Evolutionary conservation across 192 early-diverging fungal genomes (phyloP), one percentile per base, ranked within the genome.

Genomic region (Backusella tarrabulga): DNA sequence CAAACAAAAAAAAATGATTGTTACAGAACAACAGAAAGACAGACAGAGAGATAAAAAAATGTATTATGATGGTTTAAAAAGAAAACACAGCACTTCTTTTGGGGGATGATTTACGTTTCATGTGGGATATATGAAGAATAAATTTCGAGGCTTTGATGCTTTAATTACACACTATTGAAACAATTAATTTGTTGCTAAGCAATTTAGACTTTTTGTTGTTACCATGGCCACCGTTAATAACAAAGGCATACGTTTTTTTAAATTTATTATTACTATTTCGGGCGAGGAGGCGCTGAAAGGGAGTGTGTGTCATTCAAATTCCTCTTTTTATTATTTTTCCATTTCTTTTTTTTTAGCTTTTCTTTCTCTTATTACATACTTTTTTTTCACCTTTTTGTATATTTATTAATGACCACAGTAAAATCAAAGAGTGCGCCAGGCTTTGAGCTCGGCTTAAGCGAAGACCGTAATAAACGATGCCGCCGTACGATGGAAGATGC

Each of bases 401-500:
- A 26, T 71, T 44, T 44, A 34, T 50, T 41, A 38, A 23, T 40
- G 21, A 71, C 21, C n/a, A 44, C 38, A 26, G 38, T 42, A 11
- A 26, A 76, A 40, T 46, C 68, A 71, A 46, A 68, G 67, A 38
- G 56, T 26, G 76, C 81, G 40, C 38, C 75, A 75, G 82, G 82
- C 26, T 94, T 94, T 77, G 54, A 73, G 40, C 74, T 95, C 19
- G 96, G 95, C 17, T 87, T 96, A 52, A 76, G 88, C 34, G 95
- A 96, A 72, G 96, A 97, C 81, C 85, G 94, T 56, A 99, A 99
- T 87, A 92, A 91, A 76, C 89, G 93, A 40, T 96, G 94, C 80
- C 84, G 98, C 73, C 83, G 97, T 79, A 97, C 95, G 11, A 99
- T 99, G 98, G 98, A 99, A 90, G 98, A 99, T 84, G 92, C 98